phyloP scores from a whole-genome alignment of 345 rosid species.

The Orychophragmus violaceus region DNA sequence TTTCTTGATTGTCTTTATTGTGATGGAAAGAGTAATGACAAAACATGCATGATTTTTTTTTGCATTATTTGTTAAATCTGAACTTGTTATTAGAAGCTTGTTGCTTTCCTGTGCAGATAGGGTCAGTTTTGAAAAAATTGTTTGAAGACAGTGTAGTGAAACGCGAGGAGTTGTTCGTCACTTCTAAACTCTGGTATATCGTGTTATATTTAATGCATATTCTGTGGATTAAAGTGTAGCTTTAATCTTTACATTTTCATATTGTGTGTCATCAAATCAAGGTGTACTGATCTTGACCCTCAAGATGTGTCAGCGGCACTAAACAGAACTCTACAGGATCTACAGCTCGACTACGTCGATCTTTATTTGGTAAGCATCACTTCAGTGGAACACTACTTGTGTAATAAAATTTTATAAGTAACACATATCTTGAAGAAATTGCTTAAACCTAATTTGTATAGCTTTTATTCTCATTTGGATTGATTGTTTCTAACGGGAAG shows the following conservation, averaged over 20 bases:
- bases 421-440: no score
- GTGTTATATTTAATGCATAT: background rate
- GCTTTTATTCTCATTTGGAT: background rate
- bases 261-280: conserved; percentile 10
- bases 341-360: conserved; percentile 62
- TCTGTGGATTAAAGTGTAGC: background rate
- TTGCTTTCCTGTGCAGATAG: conserved; percentile 35
- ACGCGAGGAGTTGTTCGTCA: conserved; percentile 54
- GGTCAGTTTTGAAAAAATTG: conserved; percentile 39
- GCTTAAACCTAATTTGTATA: background rate
- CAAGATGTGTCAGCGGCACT: conserved; percentile 57
- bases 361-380: conserved; percentile 45
- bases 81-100: no score
- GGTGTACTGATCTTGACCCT: conserved; percentile 58
- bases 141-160: conserved; percentile 48
- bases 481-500: background rate
- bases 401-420: background rate
- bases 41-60: no score
- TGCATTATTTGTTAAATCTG: no score
- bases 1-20: background rate
- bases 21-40: background rate
- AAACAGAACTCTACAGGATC: conserved; percentile 43
- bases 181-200: conserved; percentile 57
- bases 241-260: background rate
- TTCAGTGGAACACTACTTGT: background rate